Percentiles rank a stretch among this genome's conserved stretches.
Conservation (phyloP, 2,329 filamentous ascomycete genomes). For the Penicillium sp. region DNA sequence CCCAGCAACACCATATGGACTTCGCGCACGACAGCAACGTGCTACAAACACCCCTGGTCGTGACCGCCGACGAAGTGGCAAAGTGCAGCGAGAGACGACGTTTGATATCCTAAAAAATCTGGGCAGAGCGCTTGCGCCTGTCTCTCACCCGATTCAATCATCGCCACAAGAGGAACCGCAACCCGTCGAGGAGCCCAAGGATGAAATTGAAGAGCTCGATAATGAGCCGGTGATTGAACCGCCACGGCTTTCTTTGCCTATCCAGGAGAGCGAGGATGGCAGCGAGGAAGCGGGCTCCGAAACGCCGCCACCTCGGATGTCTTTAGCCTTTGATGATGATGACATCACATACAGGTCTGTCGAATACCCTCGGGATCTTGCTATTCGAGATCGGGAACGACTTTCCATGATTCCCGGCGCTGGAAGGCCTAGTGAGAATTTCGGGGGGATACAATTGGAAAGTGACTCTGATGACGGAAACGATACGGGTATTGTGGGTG, state of each 20-base stretch:
- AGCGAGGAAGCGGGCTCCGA: constrained; percentile 47
- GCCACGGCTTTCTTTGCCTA: constrained; percentile 46
- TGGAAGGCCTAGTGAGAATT: constrained; percentile 51
- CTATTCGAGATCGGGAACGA: constrained; percentile 38
- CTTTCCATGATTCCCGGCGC: constrained; percentile 45
- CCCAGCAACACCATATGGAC: constrained; percentile 57
- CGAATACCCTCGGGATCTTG: constrained; percentile 46
- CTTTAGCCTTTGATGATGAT: constrained; percentile 48
- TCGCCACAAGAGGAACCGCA: constrained; percentile 44
- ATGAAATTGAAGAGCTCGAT: constrained; percentile 50
- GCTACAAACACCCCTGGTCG: constrained; percentile 53
- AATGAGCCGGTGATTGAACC: constrained; percentile 47
- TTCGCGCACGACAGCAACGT: constrained; percentile 56
- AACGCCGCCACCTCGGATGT: constrained; percentile 40
- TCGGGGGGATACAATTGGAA: constrained; percentile 51
- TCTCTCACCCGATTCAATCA: constrained; percentile 48
- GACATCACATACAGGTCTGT: constrained; percentile 44
- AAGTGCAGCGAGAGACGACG: constrained; percentile 55
- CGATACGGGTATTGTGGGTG: constrained; percentile 39
- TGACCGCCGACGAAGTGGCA: constrained; percentile 51
- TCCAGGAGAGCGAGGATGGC: constrained; percentile 47
- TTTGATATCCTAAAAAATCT: constrained; percentile 56
- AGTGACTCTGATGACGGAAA: constrained; percentile 44
- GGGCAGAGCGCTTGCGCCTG: constrained; percentile 54
- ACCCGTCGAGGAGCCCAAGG: constrained; percentile 17